Evolutionary conservation across 129 eudicot species (phyloP), one percentile per base, ranked within the genome.

Genomic region (Smallanthus sonchifolius): DNA sequence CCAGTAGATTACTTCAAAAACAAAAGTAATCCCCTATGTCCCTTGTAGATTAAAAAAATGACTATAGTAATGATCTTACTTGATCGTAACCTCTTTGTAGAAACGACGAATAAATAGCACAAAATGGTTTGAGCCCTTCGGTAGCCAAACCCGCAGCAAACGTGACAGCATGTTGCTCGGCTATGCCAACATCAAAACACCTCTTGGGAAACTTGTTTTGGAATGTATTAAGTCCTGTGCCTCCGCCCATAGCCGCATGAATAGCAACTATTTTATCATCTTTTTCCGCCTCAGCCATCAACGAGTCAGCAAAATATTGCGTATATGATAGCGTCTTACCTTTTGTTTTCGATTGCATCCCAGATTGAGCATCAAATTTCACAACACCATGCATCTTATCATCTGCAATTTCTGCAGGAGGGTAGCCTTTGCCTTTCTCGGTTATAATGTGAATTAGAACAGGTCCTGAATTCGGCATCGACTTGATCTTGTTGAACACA

Each of bases 51-150:
- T 1, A 24, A 24, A 24, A 24, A 24, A 0, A 24, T 24, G 4
- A 68, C 3, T 8, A 6, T 24, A 44, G 38, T 2, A 61, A 17
- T 4, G 69, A 80, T 11, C 71, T 70, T 48, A 87, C 92, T 80
- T 87, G 92, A 75, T 87, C 92, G 72, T 87, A 87, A 64, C 92
- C 92, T 72, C 92, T 77, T 69, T 87, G 92, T 3, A 87, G 81
- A 39, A 87, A 87, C 0, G 92, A 84, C 5, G 89, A 87, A 65
- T 87, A 87, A 13, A 87, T 87, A 15, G 92, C 86, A 75, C 92
- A 87, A 75, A 87, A 87, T 3, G 92, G 92, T 78, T 87, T 87
- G 34, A 87, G 85, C 4, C 92, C 92, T 75, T 87, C 92, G 0
- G 89, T 82, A 32, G 92, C 89, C 54, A 87, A 59, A 70, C 92